Evolutionary conservation across 768 basidiomycete genomes (phyloP).

Genomic region (Hirschioporus abietinus): DNA sequence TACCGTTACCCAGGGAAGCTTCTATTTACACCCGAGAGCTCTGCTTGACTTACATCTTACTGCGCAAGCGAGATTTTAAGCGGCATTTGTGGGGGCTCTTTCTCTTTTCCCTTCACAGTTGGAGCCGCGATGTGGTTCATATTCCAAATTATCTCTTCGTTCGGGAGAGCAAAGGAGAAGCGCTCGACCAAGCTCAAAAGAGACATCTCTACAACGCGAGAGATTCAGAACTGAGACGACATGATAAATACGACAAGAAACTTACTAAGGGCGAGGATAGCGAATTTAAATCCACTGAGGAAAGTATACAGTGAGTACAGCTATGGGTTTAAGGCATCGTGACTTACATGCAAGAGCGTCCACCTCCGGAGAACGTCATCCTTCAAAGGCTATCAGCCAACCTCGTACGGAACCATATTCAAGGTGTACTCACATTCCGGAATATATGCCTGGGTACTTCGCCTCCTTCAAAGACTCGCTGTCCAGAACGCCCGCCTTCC

Average conservation of each 20-base stretch:
- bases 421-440: background rate
- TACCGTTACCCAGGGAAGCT: no score
- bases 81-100: background rate
- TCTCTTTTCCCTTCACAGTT: constrained; percentile 11
- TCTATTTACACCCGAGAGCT: no score
- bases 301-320: background rate
- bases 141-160: constrained; percentile 27
- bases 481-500: background rate
- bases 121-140: constrained; percentile 24
- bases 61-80: background rate
- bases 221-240: background rate
- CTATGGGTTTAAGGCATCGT: background rate
- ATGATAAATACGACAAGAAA: background rate
- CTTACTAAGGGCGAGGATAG: constrained; percentile 53
- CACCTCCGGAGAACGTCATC: constrained; percentile 5
- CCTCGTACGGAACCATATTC: background rate
- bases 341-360: constrained; percentile 2
- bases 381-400: background rate
- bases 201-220: constrained; percentile 24
- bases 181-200: constrained; percentile 22
- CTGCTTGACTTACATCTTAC: background rate
- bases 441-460: constrained; percentile 1
- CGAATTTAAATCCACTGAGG: constrained; percentile 44
- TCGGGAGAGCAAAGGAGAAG: constrained; percentile 24
- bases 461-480: constrained; percentile 2